Base-by-base conservation (phyloP, 1,284 basidiomycete species). In the Leccinum holopus region DNA sequence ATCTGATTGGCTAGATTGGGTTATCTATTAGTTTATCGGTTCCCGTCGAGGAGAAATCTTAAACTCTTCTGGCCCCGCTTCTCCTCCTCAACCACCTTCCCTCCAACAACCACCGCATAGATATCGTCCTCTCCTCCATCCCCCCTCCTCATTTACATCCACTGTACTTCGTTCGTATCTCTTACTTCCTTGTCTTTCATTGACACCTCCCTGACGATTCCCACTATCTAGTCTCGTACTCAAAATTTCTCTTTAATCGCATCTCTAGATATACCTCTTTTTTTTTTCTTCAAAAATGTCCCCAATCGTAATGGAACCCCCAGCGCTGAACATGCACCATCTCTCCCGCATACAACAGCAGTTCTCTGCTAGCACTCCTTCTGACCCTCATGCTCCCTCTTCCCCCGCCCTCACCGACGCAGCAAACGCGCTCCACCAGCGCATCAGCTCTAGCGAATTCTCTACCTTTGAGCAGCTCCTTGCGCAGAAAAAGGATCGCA, bases 321-420 rank as follows among this genome's bases (percentile, higher is more conserved):
- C 83, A 57, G 74, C 80, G 28, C 70, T 82, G 67, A 79, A 73
- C 71, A 77, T 83, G 68, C 80, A 79, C 58, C 78, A 76, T 65
- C 80, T 83, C 61, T 75, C 79, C 18, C 77, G 80, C 49, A 72
- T 82, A 66, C 78, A 81, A 49, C 76, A 80, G 59, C 73, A 75
- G 61, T 77, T 76, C 65, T 66, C 65, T 10, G 56, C 75, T 21
- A 59, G 49, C 65, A 64, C 73, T 2, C 58, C 68, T 57, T 60
- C 70, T 33, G 73, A 72, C 69, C 67, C 73, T 54, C 76, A 66
- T 53, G 58, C 66, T 2, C 28, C 67, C 2, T 37, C 71, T 57
- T 66, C 72, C 1, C 77, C 80, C 2, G 72, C 66, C 57, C 77
- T 77, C 66, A 62, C 64, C 8, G 74, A 68, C 33, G 59, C 72